A percentile compares a stretch with the other conserved stretches of the same genome.
phyloP scores from a whole-genome alignment of 2,329 filamentous ascomycete species.

The Talaromyces amestolkiae region DNA sequence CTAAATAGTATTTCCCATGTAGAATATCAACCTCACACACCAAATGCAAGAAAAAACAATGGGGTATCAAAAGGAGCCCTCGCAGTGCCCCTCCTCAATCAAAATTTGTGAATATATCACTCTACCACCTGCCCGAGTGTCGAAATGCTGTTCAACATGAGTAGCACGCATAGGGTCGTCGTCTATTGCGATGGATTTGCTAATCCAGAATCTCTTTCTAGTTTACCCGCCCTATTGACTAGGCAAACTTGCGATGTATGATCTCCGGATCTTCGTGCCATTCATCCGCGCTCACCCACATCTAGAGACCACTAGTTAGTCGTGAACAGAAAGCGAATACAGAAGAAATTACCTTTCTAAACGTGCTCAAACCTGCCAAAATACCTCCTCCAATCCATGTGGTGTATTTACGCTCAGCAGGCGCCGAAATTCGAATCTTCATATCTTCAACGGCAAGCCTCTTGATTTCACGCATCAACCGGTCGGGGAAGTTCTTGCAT shows the following conservation, averaged over 20 bases:
- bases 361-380: conserved; percentile 91
- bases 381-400: conserved; percentile 99
- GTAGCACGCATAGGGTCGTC: not conserved
- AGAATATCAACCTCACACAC: conserved; percentile 18
- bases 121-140: conserved; percentile 1
- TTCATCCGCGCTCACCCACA: conserved; percentile 99
- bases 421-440: conserved; percentile 98
- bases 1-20: conserved; percentile 20
- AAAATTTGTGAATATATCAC: conserved; percentile 6
- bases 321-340: not conserved
- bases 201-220: not conserved
- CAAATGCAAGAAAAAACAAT: conserved; percentile 20
- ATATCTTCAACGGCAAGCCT: conserved; percentile 95
- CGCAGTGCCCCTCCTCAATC: conserved; percentile 14
- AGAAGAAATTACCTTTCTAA: conserved; percentile 74
- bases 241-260: conserved; percentile 97
- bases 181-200: not conserved
- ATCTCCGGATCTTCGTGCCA: conserved; percentile 99
- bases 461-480: conserved; percentile 87
- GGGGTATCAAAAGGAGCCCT: conserved; percentile 20
- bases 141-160: not conserved
- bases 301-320: conserved; percentile 53
- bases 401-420: conserved; percentile 95
- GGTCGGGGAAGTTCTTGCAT: conserved; percentile 94
- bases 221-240: not conserved